Evolutionary conservation across 2,329 filamentous ascomycete genomes (phyloP), one percentile per base, ranked within the genome.

Genomic region (Phoma sp.): DNA sequence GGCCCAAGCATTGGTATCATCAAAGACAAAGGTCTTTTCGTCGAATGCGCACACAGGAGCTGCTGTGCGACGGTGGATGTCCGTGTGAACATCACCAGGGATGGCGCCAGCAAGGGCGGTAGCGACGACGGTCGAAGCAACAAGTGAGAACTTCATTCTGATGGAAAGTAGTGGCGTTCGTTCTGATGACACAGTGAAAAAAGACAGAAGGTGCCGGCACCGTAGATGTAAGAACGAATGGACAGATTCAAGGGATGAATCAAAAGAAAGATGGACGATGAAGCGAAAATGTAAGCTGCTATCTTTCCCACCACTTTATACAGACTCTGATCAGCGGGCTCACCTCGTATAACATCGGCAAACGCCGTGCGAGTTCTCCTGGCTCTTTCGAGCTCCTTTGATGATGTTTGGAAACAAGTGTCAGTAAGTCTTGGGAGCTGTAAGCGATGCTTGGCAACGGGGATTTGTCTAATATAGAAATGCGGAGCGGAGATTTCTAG

Each of bases 91-190:
- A 12, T 53, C 43, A 27, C 37, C 52, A 15, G 61, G 61, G 32
- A 64, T 60, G 13, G 57, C 50, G 15, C 54, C 57, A 12, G 59
- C 61, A 22, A 61, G 39, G 6, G 47, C 43, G n/a, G 54, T 49
- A 13, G 60, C 43, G n/a, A 60, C 48, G 25, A 67, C 43, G 24
- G 62, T 44, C 13, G 62, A 66, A 33, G 67, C 32, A 52, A 51
- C 59, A 51, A 67, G 43, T 19, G 63, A 47, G 43, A 57, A 53
- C 53, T 67, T 67, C 65, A 69, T 61, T 9, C 33, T 55, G 48
- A 37, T 31, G 35, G 19, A 10, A 10, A 35, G 32, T 31, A 15
- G 29, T 15, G 29, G 27, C 3, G 17, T 24, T 19, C 6, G 27
- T 21, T 7, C 31, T 35, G 38, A 17, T 38, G 24, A 38, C 40